Evolutionary conservation across 2,329 filamentous ascomycete species (phyloP), one percentile per base, ranked within the genome.

Genomic region (Venturia effusa): DNA sequence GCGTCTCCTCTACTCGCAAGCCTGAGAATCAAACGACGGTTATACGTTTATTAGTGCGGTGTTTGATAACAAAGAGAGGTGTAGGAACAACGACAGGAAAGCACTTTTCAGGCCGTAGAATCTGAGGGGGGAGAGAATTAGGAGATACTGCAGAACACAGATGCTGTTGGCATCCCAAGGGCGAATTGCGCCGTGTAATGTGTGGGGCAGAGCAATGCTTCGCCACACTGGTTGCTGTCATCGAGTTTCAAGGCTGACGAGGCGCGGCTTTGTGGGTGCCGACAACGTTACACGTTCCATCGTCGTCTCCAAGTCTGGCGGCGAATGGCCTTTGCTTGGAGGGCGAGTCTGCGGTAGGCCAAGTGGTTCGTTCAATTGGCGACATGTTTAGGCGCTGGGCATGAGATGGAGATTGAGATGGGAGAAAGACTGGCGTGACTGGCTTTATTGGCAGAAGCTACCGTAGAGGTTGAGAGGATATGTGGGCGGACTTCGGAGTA

Each of bases 201-300:
- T 57, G 15, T 57, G 51, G 51, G 51, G 30, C 51, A 57, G 51
- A 34, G 30, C 27, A 57, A 57, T 57, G 51, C 51, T 57, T 17
- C 51, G 51, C 51, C 51, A 57, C 51, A 34, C 10, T 57, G 51
- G 15, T 57, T 57, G 51, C 34, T 30, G 34, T 34, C 27, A 34
- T 27, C 43, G 43, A 34, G 30, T 57, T 57, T 34, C 30, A 34
- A 34, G n/a, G 51, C 51, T 57, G 51, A 57, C 51, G 51, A n/a
- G 51, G 51, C 27, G 15, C 17, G 51, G 51, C 48, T 30, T 32
- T 13, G 3, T 30, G 48, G 10, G 34, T 54, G 51, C 51, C 51
- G 51, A 55, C 27, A 27, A 57, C 51, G 30, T 34, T 34, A 34
- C 4, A 57, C 51, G 51, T 32, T 57, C 19, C 51, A 57, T 32